A percentile compares a stretch with the other conserved stretches of the same genome.
phyloP scores from a whole-genome alignment of 768 basidiomycete genomes.

The Trametes villosa region DNA sequence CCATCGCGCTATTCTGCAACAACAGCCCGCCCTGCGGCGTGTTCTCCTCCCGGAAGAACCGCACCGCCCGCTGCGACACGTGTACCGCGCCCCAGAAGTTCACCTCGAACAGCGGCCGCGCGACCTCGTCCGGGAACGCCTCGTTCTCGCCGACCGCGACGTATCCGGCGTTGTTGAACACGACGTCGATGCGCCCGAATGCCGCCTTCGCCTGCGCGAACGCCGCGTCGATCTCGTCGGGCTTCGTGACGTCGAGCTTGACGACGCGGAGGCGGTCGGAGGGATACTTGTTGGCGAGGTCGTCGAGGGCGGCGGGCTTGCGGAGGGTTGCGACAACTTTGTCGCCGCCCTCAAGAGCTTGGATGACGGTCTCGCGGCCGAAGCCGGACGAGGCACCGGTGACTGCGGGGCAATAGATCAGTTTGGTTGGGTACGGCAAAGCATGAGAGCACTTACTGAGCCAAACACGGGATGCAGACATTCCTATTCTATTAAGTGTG shows the following conservation, averaged over 20 bases:
- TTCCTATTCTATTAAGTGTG: neutral
- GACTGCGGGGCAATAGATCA: conserved; percentile 31
- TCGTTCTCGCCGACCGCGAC: conserved; percentile 42
- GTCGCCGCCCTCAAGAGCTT: conserved; percentile 43
- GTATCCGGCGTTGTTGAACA: neutral
- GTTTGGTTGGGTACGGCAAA: neutral
- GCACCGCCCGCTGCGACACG: too few species aligned
- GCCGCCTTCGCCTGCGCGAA: conserved; percentile 39
- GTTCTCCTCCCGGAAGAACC: too few species aligned
- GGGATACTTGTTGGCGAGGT: conserved; percentile 34
- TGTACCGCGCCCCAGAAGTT: too few species aligned
- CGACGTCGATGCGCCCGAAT: conserved; percentile 48
- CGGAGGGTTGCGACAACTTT: conserved; percentile 49
- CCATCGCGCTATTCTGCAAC: conserved; percentile 42
- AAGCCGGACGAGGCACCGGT: conserved; percentile 47
- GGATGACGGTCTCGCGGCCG: conserved; percentile 41
- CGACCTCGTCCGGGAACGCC: conserved; percentile 35
- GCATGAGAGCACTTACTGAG: conserved; percentile 13
- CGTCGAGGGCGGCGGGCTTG: conserved; percentile 39
- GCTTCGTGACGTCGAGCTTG: conserved; percentile 4
- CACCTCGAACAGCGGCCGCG: conserved; percentile 42
- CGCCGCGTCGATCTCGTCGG: conserved; percentile 37
- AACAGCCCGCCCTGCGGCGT: conserved; percentile 41
- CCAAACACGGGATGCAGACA: conserved; percentile 18
- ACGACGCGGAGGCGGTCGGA: conserved; percentile 41